These are phyloP conservation scores for Dissoconium aciculare DNA, from an alignment of 2,329 filamentous ascomycete genomes.

Conservation along the genomic window DNA sequence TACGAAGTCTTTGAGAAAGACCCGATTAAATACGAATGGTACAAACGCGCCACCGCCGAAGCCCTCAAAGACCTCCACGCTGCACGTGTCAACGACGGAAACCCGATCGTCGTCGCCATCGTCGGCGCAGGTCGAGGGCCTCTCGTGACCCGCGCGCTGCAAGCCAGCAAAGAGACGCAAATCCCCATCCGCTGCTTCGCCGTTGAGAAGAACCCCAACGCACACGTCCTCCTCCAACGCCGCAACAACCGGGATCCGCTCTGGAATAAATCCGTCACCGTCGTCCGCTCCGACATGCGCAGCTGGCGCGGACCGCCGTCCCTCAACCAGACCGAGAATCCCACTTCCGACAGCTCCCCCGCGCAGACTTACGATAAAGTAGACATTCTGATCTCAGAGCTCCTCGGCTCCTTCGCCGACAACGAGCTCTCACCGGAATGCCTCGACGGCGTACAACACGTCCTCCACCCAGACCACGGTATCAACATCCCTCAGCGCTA, in stretches of 20 bases:
- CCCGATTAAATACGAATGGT: conserved; percentile 94
- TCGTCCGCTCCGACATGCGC: conserved; percentile 95
- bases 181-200: conserved; percentile 78
- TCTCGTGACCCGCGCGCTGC: conserved; percentile 71
- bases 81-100: conserved; percentile 39
- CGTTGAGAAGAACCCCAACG: conserved; percentile 96
- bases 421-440: conserved; percentile 96
- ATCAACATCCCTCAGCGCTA: conserved; percentile 91
- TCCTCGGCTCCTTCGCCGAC: conserved; percentile 88
- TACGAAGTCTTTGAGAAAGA: conserved; percentile 99
- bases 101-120: conserved; percentile 71
- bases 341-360: neutral
- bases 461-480: conserved; percentile 63
- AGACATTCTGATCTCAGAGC: conserved; percentile 86
- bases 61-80: conserved; percentile 71
- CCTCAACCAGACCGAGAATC: conserved; percentile 20
- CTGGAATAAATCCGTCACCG: conserved; percentile 69
- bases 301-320: conserved; percentile 73
- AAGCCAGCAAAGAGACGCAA: conserved; percentile 60
- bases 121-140: conserved; percentile 88
- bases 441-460: conserved; percentile 84
- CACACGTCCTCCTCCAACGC: conserved; percentile 78
- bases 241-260: conserved; percentile 55
- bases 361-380: conserved; percentile 50
- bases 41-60: conserved; percentile 68